Percentiles rank a stretch among this genome's conserved stretches.
phyloP scores from a whole-genome alignment of 176 grass and related monocot species.

The Thalia dealbata region DNA sequence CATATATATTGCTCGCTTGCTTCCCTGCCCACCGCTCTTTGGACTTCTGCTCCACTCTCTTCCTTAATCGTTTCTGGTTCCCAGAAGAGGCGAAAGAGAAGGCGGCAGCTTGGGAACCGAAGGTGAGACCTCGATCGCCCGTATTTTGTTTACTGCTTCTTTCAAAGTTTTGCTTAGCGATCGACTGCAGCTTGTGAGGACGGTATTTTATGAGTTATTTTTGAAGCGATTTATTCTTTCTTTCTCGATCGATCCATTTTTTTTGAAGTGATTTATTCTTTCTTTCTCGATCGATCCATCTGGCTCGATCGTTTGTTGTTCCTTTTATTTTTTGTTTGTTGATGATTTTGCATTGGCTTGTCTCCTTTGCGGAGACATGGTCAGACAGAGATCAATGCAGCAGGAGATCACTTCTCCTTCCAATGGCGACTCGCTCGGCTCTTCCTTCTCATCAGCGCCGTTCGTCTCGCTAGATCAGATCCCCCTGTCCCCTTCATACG shows the following conservation, averaged over 20 bases:
- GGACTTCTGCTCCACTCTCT: no score
- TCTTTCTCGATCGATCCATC: neutral
- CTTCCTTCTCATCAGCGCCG: constrained; percentile 38
- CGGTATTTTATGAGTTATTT: neutral
- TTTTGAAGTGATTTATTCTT: neutral
- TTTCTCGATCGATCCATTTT: no score
- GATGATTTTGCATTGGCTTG: neutral
- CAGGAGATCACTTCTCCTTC: constrained; percentile 32
- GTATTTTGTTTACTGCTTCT: no score
- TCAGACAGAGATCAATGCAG: constrained; percentile 43
- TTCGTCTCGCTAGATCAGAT: constrained; percentile 49
- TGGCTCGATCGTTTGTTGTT: constrained; percentile 2
- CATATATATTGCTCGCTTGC: no score
- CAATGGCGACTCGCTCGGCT: constrained; percentile 46
- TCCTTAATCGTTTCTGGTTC: no score
- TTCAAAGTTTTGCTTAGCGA: no score
- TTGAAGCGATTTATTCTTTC: no score
- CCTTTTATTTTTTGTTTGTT: constrained; percentile 8
- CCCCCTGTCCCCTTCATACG: constrained; percentile 36
- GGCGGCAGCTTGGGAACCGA: no score
- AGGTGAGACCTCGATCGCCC: no score
- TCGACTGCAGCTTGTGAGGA: no score
- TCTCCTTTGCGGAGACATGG: constrained; percentile 14
- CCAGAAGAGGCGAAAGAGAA: no score
- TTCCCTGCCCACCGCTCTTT: no score